A percentile compares a stretch with the other conserved stretches of the same genome.
These are phyloP conservation scores for Solanum chilense DNA, from an alignment of 257 asterid species.

Conservation along the genomic window DNA sequence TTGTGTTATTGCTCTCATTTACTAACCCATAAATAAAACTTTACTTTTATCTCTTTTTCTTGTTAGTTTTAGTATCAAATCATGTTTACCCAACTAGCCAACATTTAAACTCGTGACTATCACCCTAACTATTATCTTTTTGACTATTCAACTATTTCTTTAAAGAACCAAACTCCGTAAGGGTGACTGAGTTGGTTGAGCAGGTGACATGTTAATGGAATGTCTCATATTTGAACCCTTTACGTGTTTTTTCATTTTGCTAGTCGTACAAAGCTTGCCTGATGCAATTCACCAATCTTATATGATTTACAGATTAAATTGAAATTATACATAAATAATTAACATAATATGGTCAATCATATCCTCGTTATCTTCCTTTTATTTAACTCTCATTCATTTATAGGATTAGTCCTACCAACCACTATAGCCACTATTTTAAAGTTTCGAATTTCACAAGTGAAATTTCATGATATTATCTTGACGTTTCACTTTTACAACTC, in stretches of 20 bases:
- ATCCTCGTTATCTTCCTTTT: background rate
- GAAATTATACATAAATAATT: background rate
- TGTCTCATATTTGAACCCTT: fast-evolving
- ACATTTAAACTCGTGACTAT: background rate
- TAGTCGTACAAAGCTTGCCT: fast-evolving
- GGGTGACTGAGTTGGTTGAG: background rate
- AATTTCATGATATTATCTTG: background rate
- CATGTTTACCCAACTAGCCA: background rate
- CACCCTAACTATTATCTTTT: background rate
- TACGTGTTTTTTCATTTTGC: background rate
- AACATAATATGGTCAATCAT: background rate
- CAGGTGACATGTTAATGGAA: fast-evolving
- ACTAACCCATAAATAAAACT: background rate
- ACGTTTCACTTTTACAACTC: background rate
- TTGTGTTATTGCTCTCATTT: background rate
- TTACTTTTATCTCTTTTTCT: background rate
- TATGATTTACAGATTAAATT: background rate
- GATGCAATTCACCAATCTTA: background rate
- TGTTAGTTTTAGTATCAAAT: background rate
- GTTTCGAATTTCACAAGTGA: background rate
- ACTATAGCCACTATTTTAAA: background rate
- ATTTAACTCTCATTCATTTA: background rate
- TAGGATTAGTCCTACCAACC: background rate
- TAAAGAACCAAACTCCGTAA: background rate
- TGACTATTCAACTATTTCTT: background rate